Base-by-base conservation (phyloP, 352 stramenopile species). In the Peronospora farinosa region DNA sequence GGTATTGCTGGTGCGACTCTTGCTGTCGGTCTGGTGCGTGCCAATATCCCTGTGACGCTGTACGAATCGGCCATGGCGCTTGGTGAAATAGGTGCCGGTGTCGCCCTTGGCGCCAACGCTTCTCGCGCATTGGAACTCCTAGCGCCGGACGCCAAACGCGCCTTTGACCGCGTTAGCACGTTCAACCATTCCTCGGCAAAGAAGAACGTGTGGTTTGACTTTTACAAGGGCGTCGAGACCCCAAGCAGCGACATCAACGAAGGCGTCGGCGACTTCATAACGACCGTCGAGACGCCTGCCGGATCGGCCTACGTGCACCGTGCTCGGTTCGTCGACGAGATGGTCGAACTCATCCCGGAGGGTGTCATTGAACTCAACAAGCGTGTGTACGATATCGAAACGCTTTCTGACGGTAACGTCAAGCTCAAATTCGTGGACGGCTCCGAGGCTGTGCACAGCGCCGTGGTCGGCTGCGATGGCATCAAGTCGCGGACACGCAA, bases 181-280 rank as follows among this genome's bases (percentile, higher is more conserved):
- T 67, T 63, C 37, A 67, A 70, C 46, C 40, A 60, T 15, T 64
- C 52, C 17, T 57, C 52, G 13, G 44, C 39, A 42, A 67, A 70
- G 52, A 70, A 67, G 49, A 59, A 58, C 30, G 57, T 70, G 9
- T 70, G 62, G 52, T 70, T 70, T 42, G 53, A 70, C 53, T 67
- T 70, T 28, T 52, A 57, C 44, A 65, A 65, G 17, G 61, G 62
- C 21, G 62, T 64, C 48, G 61, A 57, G 19, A 60, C 37, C 32
- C 49, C 64, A 41, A 45, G 62, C 28, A 43, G 19, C 7, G 17
- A 35, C 49, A 44, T 57, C 3, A 45, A 70, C 39, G 46, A 57
- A 15, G 57, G 53, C 21, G 47, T 46, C 3, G 49, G 52, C 3
- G 40, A 64, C 16, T 51, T 70, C 25, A 70, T 66, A 35, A 64